Percentiles rank a stretch among this genome's conserved stretches.
Conservation (phyloP, 495 filamentous ascomycete species). For the Penicillium goetzii region DNA sequence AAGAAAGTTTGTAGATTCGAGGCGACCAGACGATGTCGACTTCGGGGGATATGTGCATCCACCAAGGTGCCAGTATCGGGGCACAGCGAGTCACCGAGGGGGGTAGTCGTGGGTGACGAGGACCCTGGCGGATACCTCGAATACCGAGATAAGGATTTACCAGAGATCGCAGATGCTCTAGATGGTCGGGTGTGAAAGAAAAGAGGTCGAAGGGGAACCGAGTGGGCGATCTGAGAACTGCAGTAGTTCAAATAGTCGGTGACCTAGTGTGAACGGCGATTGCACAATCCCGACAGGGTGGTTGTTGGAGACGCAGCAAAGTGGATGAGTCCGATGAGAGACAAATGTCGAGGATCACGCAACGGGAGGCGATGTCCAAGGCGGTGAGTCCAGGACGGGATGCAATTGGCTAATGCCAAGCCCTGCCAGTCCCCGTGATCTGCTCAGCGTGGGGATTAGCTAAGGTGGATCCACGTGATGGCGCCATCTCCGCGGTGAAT, state of each 20-base stretch:
- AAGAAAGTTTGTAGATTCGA: background rate
- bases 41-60: background rate
- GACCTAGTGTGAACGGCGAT: conserved; percentile 7
- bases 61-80: conserved; percentile 13
- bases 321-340: conserved; percentile 9
- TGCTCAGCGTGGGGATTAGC: background rate
- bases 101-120: conserved; percentile 13
- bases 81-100: conserved; percentile 3
- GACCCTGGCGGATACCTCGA: conserved; percentile 20
- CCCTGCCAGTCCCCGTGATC: conserved; percentile 4
- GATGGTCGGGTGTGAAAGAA: background rate
- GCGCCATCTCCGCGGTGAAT: conserved; percentile 31
- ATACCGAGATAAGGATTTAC: conserved; percentile 6
- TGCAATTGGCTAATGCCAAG: conserved; percentile 16
- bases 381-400: conserved; percentile 10
- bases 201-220: background rate
- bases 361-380: conserved; percentile 10
- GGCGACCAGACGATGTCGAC: background rate
- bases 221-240: background rate
- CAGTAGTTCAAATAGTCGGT: conserved; percentile 12
- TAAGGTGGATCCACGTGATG: conserved; percentile 28
- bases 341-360: conserved; percentile 26
- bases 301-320: background rate
- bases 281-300: conserved; percentile 5
- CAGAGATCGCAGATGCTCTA: background rate